Conservation (phyloP, 441 rosid genomes). For the Raphanus hybrid region DNA sequence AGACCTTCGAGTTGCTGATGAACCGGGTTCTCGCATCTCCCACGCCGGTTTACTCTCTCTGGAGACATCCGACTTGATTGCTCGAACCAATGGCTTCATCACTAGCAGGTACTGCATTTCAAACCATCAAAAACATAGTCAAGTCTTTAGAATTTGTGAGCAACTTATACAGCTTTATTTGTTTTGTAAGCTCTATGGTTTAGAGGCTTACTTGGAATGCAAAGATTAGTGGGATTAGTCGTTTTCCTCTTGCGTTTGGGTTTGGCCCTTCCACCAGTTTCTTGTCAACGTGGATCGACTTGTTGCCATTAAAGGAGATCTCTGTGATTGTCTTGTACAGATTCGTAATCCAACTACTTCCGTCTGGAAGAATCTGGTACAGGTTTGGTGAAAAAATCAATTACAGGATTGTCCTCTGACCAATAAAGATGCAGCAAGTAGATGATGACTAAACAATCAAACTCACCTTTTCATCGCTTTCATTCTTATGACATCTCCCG, state of each 20-base stretch:
- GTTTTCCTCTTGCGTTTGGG: conserved; percentile 54
- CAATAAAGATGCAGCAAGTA: neutral
- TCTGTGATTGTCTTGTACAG: conserved; percentile 47
- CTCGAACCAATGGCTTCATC: conserved; percentile 50
- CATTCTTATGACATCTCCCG: conserved; percentile 61
- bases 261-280: conserved; percentile 58
- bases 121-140: conserved; percentile 15
- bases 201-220: conserved; percentile 52
- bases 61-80: conserved; percentile 48
- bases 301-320: conserved; percentile 49
- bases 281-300: conserved; percentile 50
- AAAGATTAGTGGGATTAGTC: conserved; percentile 50
- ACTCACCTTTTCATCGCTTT: conserved; percentile 57
- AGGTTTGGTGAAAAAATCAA: neutral
- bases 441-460: neutral
- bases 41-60: conserved; percentile 54
- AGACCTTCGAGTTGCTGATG: conserved; percentile 40
- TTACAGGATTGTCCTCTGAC: neutral
- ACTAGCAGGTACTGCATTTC: conserved; percentile 45
- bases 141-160: neutral
- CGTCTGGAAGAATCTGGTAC: conserved; percentile 54
- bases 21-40: conserved; percentile 49
- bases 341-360: conserved; percentile 54
- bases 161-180: neutral
- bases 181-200: neutral